Base-by-base conservation (phyloP, 2,329 filamentous ascomycete species). In the Pyricularia pennisetigena region DNA sequence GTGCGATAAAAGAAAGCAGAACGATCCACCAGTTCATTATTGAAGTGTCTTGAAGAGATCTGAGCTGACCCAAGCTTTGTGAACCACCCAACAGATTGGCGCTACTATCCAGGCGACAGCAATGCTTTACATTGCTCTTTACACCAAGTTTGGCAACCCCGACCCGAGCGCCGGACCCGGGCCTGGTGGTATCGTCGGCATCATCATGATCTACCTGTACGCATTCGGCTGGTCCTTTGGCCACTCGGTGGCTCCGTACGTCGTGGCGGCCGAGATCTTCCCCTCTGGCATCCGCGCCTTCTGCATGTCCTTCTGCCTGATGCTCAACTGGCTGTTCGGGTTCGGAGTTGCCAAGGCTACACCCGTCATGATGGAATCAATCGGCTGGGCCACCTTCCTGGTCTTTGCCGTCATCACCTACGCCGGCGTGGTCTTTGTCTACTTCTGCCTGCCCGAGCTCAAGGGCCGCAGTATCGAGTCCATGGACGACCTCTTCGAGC, bases 381-480 rank as follows among this genome's bases (percentile, higher is more conserved):
- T 78, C 71, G 75, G 76, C 3, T 79, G 75, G 73, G 76, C 77
- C 0, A 76, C 76, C 0, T 79, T 79, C 67, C 69, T 79, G 0
- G 70, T 79, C 0, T 79, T 78, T 66, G 71, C 76, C 0, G 72
- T 76, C 65, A 69, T 79, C 29, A 79, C 77, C 2, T 79, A 78
- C 67, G 70, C 73, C 12, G 77, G 77, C 9, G 74, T 75, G 4
- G 70, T 78, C 0, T 71, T 69, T 68, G 67, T 71, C 54, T 83
- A 77, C 72, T 81, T 83, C 74, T 80, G 81, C 68, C 74, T 84
- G 30, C 82, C 83, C 0, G 82, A 85, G 73, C 82, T 82, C 20
- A 84, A 83, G 71, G 82, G 82, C 67, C 75, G 82, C 26, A 79
- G 78, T 16, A 78, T 85, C 20, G 83, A 85, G 70, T 80, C 78